phyloP scores from a whole-genome alignment of 2,329 filamentous ascomycete species.

The Bisporella sp. region DNA sequence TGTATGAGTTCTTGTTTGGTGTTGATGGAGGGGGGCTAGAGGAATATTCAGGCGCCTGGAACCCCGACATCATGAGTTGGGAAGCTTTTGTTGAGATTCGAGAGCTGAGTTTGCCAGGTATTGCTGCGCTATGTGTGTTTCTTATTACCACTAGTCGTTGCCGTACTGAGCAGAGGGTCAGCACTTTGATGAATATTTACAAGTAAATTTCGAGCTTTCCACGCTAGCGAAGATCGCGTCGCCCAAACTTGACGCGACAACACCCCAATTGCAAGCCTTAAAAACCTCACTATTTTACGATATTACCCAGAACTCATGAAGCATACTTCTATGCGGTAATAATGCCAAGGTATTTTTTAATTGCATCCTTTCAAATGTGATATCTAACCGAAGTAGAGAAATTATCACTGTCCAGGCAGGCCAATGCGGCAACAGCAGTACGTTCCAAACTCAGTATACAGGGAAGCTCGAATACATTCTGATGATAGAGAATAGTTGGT shows the following conservation, averaged over 20 bases:
- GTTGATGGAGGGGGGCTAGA: slow-evolving; percentile 29
- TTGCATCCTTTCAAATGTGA: neutral
- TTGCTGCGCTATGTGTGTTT: neutral
- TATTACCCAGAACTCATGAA: neutral
- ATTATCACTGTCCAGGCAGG: slow-evolving; percentile 99
- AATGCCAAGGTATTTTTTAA: slow-evolving; percentile 27
- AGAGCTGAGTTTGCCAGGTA: neutral
- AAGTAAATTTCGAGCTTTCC: neutral
- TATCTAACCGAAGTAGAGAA: slow-evolving; percentile 53
- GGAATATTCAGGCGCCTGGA: slow-evolving; percentile 21
- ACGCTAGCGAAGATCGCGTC: neutral
- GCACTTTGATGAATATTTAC: too few relatives aligned
- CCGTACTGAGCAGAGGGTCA: too few relatives aligned
- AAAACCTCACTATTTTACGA: neutral
- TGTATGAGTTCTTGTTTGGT: slow-evolving; percentile 24
- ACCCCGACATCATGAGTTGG: slow-evolving; percentile 14
- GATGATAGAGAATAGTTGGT: slow-evolving; percentile 55
- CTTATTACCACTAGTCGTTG: neutral
- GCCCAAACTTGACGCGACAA: neutral
- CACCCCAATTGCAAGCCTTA: neutral
- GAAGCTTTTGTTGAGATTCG: neutral
- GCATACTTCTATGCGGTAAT: slow-evolving; percentile 15
- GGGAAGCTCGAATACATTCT: slow-evolving; percentile 3
- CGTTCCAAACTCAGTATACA: slow-evolving; percentile 35
- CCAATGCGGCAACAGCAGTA: slow-evolving; percentile 99